A percentile compares a stretch with the other conserved stretches of the same genome.
Evolutionary conservation across 441 rosid species (phyloP).

Genomic region (Iberis amara): DNA sequence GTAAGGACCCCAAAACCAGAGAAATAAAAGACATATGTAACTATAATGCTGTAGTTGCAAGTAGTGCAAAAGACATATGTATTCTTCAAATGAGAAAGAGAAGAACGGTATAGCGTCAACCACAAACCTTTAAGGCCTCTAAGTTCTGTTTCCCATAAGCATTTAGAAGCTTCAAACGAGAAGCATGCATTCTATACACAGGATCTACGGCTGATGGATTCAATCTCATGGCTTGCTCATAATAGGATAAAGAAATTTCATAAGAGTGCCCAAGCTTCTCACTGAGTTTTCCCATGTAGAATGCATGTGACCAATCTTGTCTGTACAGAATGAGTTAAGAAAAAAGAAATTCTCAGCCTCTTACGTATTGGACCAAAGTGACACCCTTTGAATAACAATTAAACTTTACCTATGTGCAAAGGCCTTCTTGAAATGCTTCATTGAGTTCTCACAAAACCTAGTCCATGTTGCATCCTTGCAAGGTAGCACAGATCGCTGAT

Average conservation of each 20-base stretch:
- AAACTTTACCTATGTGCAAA: conserved; percentile 63
- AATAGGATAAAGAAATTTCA: conserved; percentile 65
- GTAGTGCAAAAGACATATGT: conserved; percentile 7
- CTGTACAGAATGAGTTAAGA: conserved; percentile 39
- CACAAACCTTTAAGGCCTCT: conserved; percentile 71
- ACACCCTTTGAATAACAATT: conserved; percentile 18
- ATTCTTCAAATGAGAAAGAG: conserved; percentile 15
- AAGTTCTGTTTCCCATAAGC: conserved; percentile 59
- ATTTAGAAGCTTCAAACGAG: conserved; percentile 84
- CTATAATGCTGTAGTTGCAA: conserved; percentile 19
- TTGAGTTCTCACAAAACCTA: conserved; percentile 72
- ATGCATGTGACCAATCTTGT: conserved; percentile 98
- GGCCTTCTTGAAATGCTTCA: conserved; percentile 90
- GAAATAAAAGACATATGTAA: conserved; percentile 8
- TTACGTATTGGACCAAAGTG: conserved; percentile 19
- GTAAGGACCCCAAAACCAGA: conserved; percentile 16
- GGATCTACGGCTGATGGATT: conserved; percentile 92
- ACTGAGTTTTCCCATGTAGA: conserved; percentile 94
- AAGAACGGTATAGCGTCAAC: conserved; percentile 15
- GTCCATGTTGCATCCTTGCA: conserved; percentile 79
- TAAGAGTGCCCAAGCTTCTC: conserved; percentile 82
- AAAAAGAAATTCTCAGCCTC: conserved; percentile 18
- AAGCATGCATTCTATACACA: conserved; percentile 96
- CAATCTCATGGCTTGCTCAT: conserved; percentile 71
- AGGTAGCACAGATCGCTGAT: conserved; percentile 79